These are phyloP conservation scores for Sporothrix pallida DNA, from an alignment of 2,329 filamentous ascomycete genomes.

Conservation along the genomic window DNA sequence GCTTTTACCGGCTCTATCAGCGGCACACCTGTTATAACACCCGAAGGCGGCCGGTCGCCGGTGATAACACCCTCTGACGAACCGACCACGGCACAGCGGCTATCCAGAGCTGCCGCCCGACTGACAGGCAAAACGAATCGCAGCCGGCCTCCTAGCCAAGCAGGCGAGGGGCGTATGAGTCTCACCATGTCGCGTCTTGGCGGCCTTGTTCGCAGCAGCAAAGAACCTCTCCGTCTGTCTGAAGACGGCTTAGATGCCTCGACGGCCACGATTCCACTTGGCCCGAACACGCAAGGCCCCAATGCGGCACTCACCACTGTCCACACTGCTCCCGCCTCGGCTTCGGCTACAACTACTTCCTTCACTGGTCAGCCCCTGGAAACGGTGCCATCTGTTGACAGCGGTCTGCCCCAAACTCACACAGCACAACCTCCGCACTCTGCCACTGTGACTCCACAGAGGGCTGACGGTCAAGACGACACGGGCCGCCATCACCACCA, in stretches of 20 bases:
- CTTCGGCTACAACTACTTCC: background rate
- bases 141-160: constrained; percentile 64
- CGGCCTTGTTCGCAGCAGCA: constrained; percentile 58
- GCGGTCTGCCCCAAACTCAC: background rate
- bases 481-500: constrained; percentile 33
- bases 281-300: background rate
- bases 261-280: background rate
- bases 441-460: background rate
- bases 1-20: constrained; percentile 53
- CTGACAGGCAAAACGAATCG: constrained; percentile 53
- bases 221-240: constrained; percentile 52
- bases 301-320: background rate
- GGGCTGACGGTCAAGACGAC: constrained; percentile 27
- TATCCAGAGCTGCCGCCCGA: constrained; percentile 63
- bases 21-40: constrained; percentile 48
- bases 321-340: constrained; percentile 2
- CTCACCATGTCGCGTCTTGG: constrained; percentile 62
- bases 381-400: constrained; percentile 9
- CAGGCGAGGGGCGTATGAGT: constrained; percentile 63
- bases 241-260: constrained; percentile 34
- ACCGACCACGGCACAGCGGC: constrained; percentile 54
- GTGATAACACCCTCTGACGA: constrained; percentile 55
- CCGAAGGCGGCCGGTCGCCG: constrained; percentile 41
- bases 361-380: constrained; percentile 7
- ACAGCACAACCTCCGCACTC: background rate